Evolutionary conservation across 768 basidiomycete genomes (phyloP), one percentile per base, ranked within the genome.

Genomic region (Mycena venus): DNA sequence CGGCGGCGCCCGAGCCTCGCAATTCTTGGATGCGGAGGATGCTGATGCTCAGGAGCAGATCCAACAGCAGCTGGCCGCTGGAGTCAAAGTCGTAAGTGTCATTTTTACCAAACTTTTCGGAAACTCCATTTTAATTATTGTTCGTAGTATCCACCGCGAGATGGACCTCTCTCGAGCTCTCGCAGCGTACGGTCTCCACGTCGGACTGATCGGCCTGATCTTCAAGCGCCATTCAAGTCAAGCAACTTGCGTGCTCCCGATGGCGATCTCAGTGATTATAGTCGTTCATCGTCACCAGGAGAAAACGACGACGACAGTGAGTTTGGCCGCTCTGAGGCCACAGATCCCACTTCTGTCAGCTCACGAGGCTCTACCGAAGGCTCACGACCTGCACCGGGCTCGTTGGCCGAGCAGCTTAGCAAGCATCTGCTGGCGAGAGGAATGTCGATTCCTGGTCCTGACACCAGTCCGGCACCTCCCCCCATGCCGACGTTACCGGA

Each of bases 11-110:
- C 90, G 91, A 8, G 88, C 89, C 3, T 96, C 95, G 14, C 95
- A 96, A 78, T 96, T 96, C 79, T 93, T 95, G 93, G 95, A 96
- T 81, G 95, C 95, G 4, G 95, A 96, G 76, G 95, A 95, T 65
- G 92, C 90, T 15, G 88, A 93, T 77, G 95, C 95, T 10, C 90
- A 94, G 75, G 93, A 94, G 78, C 96, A 97, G 81, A 95, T 98
- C 55, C 95, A 96, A 79, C 92, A 94, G 74, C 95, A 95, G 73
- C 84, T 97, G 34, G 92, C 90, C 38, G 92, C 92, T 68, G 95
- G 94, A 40, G 92, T 90, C 19, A 91, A 89, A 68, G 86, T 94
- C 73, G 94, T 96, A 79, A 74, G 90, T 86, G 38, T 62, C 69
- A 59, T 58, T 38, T 66, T 67, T 23, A 40, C 58, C 19, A 25